Evolutionary conservation across 345 rosid genomes (phyloP), one percentile per base, ranked within the genome.

Genomic region (Pugionium dolabratum): DNA sequence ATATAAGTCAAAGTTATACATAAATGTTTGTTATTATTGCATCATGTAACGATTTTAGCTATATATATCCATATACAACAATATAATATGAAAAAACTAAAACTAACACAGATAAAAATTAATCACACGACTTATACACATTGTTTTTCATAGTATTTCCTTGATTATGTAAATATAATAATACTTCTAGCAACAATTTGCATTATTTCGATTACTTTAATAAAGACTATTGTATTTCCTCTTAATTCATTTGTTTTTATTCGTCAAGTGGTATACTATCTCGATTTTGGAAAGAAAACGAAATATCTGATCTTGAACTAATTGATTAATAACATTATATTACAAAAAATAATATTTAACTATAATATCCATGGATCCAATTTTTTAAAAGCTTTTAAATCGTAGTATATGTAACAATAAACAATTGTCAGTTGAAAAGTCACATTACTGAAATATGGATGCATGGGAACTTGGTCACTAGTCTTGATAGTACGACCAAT

Each of bases 191-290:
- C 34, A 49, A 6, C 45, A 63, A 32, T 31, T 70, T 71, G 63
- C 51, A 46, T 10, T 46, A 29, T 54, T 45, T 46, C 18, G 43
- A 62, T 54, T 31, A 31, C 2, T 54, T 6, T 46, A 44, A 54
- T 39, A 62, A 31, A 46, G 57, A 40, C 54, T 26, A 46, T 27
- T 50, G 61, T 72, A 70, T 47, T 36, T 63, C 25, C 66, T 56
- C 29, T 8, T 51, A 56, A 35, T 47, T 55, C 28, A 44, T 62
- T 62, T 71, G 43, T 27, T 54, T 62, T 62, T 62, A 62, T 42
- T 36, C 10, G 51, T 10, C 60, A 66, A 65, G 71, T 64, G 53
- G 71, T 57, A n/a, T 39, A 41, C 40, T 55, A 70, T 53, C 71
- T 10, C 45, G 65, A 37, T 59, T 45, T 69, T 45, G 65, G 71